Base-by-base conservation (phyloP, 2,329 filamentous ascomycete species). In the Neofusicoccum ribis region DNA sequence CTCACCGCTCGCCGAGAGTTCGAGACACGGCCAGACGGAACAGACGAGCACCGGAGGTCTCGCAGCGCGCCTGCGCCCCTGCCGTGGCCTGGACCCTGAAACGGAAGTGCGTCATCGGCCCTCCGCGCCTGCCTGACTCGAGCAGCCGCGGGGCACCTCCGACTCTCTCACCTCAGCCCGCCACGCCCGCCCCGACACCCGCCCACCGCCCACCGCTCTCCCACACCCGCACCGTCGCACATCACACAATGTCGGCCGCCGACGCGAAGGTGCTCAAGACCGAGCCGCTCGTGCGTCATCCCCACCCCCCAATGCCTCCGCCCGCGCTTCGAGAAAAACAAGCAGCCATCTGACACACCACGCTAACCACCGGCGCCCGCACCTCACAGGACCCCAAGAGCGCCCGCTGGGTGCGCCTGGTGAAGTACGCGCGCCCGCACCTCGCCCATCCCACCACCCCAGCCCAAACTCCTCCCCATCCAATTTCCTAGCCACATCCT, bases 341-440 rank as follows among this genome's bases (percentile, higher is more conserved):
- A 49, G 31, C 44, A 58, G 5, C 62, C 1, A 6, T 17, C 39
- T 20, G 51, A 50, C 36, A 20, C 37, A n/a, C 27, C 17, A 66
- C 52, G 34, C 60, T 65, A 43, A 15, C 39, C 20, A 7, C 54
- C 54, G 23, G 23, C 23, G 23, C 23, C 23, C 23, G 23, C 23
- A 4, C 37, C 49, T 64, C 34, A 59, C 63, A 78, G 76, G 71
- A 77, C 59, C 70, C 75, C 64, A 73, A 74, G 66, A 76, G 80
- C 17, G 78, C 78, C 5, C 75, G 74, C 68, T 80, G 78, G 78
- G 74, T 74, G 6, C 77, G 72, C 3, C 69, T 80, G 17, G 72
- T 75, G 51, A 78, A 77, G 78, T 79, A 72, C 44, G 72, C 69
- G 31, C 31, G 17, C 54, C 20, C 34, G 39, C 50, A 51, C 20